A percentile compares a stretch with the other conserved stretches of the same genome.
These are phyloP conservation scores for Elongisporangium senticosum DNA, from an alignment of 352 stramenopile genomes.

Conservation along the genomic window DNA sequence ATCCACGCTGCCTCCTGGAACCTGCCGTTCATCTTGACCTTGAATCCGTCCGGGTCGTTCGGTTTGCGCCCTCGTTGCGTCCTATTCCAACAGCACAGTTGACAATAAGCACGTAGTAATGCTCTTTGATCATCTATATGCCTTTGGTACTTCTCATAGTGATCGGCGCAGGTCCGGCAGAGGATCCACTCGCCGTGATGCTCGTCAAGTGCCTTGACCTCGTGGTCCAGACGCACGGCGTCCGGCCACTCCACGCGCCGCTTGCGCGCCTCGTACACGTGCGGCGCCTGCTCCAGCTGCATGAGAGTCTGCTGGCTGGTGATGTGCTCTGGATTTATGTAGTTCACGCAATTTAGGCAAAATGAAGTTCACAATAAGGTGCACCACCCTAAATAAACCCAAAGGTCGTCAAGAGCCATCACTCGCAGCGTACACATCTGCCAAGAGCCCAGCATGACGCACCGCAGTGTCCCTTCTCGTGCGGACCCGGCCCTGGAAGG, in stretches of 20 bases:
- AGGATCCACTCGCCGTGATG: slow-evolving; percentile 61
- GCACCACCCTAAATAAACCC: not conserved
- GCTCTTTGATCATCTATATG: not conserved
- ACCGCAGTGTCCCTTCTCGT: not conserved
- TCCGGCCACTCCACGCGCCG: slow-evolving; percentile 50
- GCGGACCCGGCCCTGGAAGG: not conserved
- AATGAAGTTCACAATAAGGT: not conserved
- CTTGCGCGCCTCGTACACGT: slow-evolving; percentile 36
- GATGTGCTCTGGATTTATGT: not conserved
- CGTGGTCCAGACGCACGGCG: slow-evolving; percentile 38
- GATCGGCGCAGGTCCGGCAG: slow-evolving; percentile 48
- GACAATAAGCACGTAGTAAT: not conserved
- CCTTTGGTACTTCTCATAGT: slow-evolving; percentile 50
- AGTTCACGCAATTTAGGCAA: not conserved
- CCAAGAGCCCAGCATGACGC: slow-evolving; percentile 1
- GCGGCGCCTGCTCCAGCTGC: slow-evolving; percentile 2
- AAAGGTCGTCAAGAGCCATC: slow-evolving; percentile 4
- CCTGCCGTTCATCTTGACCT: slow-evolving; percentile 66
- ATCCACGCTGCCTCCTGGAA: slow-evolving; percentile 61
- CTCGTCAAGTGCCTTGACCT: slow-evolving; percentile 52
- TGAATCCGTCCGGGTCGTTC: slow-evolving; percentile 62
- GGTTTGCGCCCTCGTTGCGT: slow-evolving; percentile 45
- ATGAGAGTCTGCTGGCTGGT: slow-evolving; percentile 9
- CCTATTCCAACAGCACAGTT: slow-evolving; percentile 11
- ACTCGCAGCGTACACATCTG: slow-evolving; percentile 1